Base-by-base conservation (phyloP, 2,329 filamentous ascomycete species). In the Orbilia brochopaga region DNA sequence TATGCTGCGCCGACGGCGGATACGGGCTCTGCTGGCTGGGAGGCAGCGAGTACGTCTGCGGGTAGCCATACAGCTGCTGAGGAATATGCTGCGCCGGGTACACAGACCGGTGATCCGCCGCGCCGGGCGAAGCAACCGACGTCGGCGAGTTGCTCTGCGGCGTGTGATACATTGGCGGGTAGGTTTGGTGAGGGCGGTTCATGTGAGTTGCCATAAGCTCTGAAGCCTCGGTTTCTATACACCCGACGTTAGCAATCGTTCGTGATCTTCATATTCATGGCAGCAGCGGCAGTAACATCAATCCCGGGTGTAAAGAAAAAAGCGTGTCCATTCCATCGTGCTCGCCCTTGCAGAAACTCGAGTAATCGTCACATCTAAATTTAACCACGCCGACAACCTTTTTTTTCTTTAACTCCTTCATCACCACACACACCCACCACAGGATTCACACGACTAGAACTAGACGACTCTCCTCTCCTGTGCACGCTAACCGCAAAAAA, bases 71-170 rank as follows among this genome's bases (percentile, higher is more conserved):
- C 86, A 96, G 91, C 37, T 89, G 83, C 77, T 86, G 87, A 75
- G 90, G 90, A 76, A 90, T 85, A 80, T 95, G 86, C 79, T 94
- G 90, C 63, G 89, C 87, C 40, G 87, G 82, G 80, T 97, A 97
- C 78, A 97, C 86, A 77, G 87, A 88, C 76, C 92, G 85, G 78
- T 93, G 91, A 78, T 97, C 93, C 80, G 96, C 92, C 64, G 87
- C 85, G 66, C 92, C 91, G 21, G 91, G 89, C 35, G 93, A 97
- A 74, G 92, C 90, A 77, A 97, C 92, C 56, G 92, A 96, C 42
- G 91, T 91, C 54, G 93, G 93, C 62, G 93, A 96, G 80, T 93
- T 96, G 64, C 92, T 96, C 82, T 97, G 92, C 62, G 92, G 92
- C 17, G 92, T 95, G 80, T 97, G 91, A 79, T 97, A 97, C 79